Percentiles rank a stretch among this genome's conserved stretches.
Conservation (phyloP, 495 filamentous ascomycete genomes). For the Neurospora tetrasperma region DNA sequence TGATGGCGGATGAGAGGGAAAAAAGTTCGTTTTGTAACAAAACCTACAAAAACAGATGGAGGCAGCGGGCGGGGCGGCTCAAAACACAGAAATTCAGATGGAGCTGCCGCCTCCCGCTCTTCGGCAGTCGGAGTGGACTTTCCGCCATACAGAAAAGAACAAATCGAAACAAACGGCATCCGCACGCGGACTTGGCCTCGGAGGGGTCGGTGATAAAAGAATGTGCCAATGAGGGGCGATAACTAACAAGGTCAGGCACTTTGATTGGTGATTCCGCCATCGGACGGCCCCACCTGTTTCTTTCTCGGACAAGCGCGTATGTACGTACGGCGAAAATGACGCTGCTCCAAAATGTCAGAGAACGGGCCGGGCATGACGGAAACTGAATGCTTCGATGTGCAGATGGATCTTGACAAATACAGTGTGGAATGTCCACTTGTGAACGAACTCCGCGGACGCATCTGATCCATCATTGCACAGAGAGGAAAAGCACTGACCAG, state of each 20-base stretch:
- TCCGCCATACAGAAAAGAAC: background rate
- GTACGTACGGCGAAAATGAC: background rate
- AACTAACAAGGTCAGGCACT: background rate
- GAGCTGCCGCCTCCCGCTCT: background rate
- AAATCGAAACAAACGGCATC: background rate
- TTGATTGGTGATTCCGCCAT: background rate
- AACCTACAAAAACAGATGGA: background rate
- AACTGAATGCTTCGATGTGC: background rate
- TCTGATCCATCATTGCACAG: background rate
- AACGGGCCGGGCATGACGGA: background rate
- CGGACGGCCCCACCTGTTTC: background rate
- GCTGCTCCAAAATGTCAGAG: background rate
- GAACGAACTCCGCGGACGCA: no score
- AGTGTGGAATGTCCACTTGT: no score
- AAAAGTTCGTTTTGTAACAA: conserved; percentile 6
- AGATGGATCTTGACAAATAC: no score
- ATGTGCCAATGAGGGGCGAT: background rate
- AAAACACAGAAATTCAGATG: background rate
- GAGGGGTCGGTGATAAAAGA: background rate
- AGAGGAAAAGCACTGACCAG: background rate
- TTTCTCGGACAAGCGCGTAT: background rate
- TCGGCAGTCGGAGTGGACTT: background rate
- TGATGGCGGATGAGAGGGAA: background rate
- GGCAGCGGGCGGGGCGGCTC: background rate
- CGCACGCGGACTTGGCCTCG: background rate